Percentiles rank a stretch among this genome's conserved stretches.
These are phyloP conservation scores for Fusarium anguioides DNA, from an alignment of 2,329 filamentous ascomycete genomes.

Conservation along the genomic window DNA sequence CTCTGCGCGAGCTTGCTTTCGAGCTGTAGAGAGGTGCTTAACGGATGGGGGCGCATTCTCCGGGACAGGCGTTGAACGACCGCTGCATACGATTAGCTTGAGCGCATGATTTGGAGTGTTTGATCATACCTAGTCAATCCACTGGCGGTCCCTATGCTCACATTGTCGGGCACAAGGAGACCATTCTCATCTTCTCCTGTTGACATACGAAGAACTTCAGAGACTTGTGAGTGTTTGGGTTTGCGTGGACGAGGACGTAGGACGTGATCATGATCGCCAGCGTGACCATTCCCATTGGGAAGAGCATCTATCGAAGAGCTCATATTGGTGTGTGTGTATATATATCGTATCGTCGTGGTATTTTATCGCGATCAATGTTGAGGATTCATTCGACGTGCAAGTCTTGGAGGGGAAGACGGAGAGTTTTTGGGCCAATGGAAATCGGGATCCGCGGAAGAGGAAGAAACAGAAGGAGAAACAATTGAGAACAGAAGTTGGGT, in stretches of 20 bases:
- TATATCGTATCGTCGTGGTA: background rate
- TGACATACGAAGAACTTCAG: constrained; percentile 54
- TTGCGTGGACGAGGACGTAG: constrained; percentile 63
- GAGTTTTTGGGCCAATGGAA: background rate
- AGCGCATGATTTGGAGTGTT: background rate
- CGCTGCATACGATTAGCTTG: constrained; percentile 62
- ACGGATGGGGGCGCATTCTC: constrained; percentile 93
- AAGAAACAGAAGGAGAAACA: constrained; percentile 1
- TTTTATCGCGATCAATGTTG: constrained; percentile 15
- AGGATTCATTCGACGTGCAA: constrained; percentile 13
- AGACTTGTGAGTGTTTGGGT: constrained; percentile 60
- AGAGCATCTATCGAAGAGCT: constrained; percentile 46
- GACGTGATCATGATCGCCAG: constrained; percentile 53
- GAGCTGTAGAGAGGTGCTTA: constrained; percentile 84
- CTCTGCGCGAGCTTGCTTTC: constrained; percentile 84
- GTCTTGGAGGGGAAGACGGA: background rate
- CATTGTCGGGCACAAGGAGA: constrained; percentile 51
- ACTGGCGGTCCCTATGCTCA: constrained; percentile 48
- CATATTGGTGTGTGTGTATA: constrained; percentile 33
- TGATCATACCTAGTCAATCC: constrained; percentile 58
- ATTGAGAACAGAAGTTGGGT: background rate
- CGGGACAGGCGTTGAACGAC: constrained; percentile 84
- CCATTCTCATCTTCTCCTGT: constrained; percentile 51
- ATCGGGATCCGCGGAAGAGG: constrained; percentile 7
- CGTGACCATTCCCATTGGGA: constrained; percentile 45